A percentile compares a stretch with the other conserved stretches of the same genome.
These are phyloP conservation scores for Hymenoscyphus infarciens DNA, from an alignment of 2,329 filamentous ascomycete species.

Conservation along the genomic window DNA sequence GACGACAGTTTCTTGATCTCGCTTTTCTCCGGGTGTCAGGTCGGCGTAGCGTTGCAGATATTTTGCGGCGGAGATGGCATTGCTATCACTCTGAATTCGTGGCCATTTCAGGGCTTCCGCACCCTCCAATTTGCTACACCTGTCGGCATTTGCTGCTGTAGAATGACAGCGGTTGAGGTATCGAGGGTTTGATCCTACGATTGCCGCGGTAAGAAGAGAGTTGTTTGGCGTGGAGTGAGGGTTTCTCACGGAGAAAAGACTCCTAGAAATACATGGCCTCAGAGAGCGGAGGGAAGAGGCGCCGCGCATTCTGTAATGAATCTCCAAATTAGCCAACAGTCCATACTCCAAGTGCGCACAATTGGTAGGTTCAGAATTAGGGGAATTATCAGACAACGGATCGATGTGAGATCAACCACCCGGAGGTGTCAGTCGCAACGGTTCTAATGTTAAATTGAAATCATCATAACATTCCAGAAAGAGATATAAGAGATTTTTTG, in stretches of 20 bases:
- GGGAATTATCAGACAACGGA: constrained; percentile 45
- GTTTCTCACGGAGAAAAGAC: constrained; percentile 40
- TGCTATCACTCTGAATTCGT: constrained; percentile 39
- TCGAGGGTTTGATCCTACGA: constrained; percentile 1
- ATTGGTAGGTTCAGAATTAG: neutral
- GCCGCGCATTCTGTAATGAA: constrained; percentile 42
- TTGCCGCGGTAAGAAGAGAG: neutral
- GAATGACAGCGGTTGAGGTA: neutral
- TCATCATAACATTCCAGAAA: constrained; percentile 45
- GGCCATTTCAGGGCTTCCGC: constrained; percentile 54
- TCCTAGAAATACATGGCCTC: constrained; percentile 51
- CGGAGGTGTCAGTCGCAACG: constrained; percentile 55
- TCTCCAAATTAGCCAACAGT: constrained; percentile 20
- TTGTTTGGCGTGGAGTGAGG: constrained; percentile 7
- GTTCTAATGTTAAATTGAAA: constrained; percentile 50
- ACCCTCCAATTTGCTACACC: constrained; percentile 43
- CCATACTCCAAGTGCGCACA: neutral
- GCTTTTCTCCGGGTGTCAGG: constrained; percentile 35
- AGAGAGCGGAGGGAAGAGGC: constrained; percentile 47
- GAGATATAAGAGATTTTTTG: neutral
- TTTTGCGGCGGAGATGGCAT: constrained; percentile 35
- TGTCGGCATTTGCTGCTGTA: neutral
- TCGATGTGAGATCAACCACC: constrained; percentile 50
- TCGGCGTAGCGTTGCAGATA: constrained; percentile 35
- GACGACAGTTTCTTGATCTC: constrained; percentile 20